Evolutionary conservation across 108 stramenopile genomes (phyloP), one percentile per base, ranked within the genome.

Genomic region (Craspedostauros australis): DNA sequence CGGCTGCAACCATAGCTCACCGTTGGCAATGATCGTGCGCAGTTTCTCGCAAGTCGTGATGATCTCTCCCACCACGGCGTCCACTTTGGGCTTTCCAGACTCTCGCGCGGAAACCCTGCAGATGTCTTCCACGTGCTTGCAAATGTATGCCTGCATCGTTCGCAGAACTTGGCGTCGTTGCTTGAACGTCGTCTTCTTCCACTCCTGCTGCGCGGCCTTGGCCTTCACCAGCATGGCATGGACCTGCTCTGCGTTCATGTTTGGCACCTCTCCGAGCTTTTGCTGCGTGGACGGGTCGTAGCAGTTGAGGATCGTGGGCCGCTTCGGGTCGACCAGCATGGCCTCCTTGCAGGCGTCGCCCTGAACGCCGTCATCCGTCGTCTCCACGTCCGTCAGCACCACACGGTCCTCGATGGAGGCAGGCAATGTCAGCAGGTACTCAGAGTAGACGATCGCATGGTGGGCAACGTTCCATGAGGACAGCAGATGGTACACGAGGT

Each of bases 41-140:
- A 97, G 82, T 51, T 91, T 99, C 71, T 96, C 98, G 50, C 93
- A 95, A 5, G 98, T 98, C 11, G 94, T 94, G 50, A 96, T 40
- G n/a, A 99, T 82, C 73, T 99, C 98, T 30, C 96, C 98, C 43
- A 99, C 55, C 5, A 95, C 49, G 0, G 96, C 93, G 61, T 97
- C 96, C 20, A 97, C 75, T 46, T 79, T 82, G 15, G 81, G 73
- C 43, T 82, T 90, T 33, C 98, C 98, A 12, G 95, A 96, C 57
- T 97, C 98, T 19, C 82, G 58, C 7, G 71, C 50, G 47, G 75
- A 87, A 1, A 98, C 87, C 24, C 73, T 79, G 44, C 88, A 93
- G 42, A 96, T 92, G 45, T 90, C 84, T 16, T 94, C 87, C 36
- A 90, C 65, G 77, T 96, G 82, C 24, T 83, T 51, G 1, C 86